Percentiles rank a stretch among this genome's conserved stretches.
phyloP scores from a whole-genome alignment of 2,329 filamentous ascomycete species.

The Ceratocystis huliohia region DNA sequence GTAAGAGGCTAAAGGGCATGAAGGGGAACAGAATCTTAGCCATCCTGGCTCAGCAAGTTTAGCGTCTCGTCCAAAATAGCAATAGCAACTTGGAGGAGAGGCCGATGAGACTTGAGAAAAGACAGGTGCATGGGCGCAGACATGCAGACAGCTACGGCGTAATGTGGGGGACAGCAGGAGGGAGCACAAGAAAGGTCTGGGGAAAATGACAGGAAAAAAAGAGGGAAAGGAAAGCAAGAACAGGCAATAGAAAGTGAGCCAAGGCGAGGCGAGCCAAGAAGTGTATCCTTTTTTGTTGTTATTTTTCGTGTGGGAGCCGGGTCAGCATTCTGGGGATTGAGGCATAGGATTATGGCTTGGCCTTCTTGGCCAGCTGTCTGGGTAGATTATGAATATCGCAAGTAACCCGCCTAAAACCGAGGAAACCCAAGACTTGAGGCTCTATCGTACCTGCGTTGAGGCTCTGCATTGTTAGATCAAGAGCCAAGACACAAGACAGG shows the following conservation, averaged over 20 bases:
- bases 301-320: not conserved
- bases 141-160: not conserved
- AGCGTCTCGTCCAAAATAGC: not conserved
- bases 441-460: not conserved
- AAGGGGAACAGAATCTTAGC: not conserved
- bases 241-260: not conserved
- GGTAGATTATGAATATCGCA: not conserved
- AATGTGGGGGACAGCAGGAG: not conserved
- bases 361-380: not conserved
- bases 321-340: not conserved
- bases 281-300: not conserved
- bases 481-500: not conserved
- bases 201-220: not conserved
- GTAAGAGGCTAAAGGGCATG: not conserved
- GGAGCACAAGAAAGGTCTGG: not conserved
- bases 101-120: not conserved
- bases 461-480: not conserved
- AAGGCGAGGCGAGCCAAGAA: not conserved
- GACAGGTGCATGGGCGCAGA: not conserved
- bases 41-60: not conserved
- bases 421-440: slow-evolving; percentile 4
- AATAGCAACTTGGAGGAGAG: not conserved
- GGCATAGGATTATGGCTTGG: slow-evolving; percentile 4
- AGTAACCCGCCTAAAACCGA: not conserved
- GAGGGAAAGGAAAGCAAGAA: not conserved